Evolutionary conservation across 2,329 filamentous ascomycete species (phyloP).

Genomic region (Pezicula carpinea): DNA sequence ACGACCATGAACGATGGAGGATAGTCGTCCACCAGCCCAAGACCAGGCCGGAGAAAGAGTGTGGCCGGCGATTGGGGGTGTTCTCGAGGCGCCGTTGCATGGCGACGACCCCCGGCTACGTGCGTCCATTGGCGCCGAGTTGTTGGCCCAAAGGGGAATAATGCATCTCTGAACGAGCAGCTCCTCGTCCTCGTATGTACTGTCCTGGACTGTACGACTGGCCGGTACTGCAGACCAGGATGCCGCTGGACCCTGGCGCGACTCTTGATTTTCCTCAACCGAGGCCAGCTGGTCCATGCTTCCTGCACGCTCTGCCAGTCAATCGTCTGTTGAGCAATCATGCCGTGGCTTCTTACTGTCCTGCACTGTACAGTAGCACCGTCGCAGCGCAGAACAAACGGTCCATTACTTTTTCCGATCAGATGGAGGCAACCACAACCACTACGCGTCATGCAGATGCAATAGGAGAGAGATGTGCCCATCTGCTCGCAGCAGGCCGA

Average conservation of each 20-base stretch:
- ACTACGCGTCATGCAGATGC: no score
- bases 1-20: neutral
- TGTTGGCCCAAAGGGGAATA: neutral
- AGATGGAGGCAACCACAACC: no score
- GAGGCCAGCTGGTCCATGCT: slow-evolving; percentile 16
- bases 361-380: no score
- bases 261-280: neutral
- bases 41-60: slow-evolving; percentile 9
- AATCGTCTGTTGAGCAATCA: no score
- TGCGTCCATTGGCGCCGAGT: neutral
- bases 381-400: neutral
- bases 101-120: neutral
- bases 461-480: no score
- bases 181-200: no score
- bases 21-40: slow-evolving; percentile 13
- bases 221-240: neutral
- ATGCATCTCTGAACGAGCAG: no score
- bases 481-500: neutral
- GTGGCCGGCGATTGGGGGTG: slow-evolving; percentile 19
- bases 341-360: no score
- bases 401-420: neutral
- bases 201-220: no score
- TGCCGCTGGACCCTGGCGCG: neutral
- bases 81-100: no score
- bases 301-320: slow-evolving; percentile 14